Base-by-base conservation (phyloP, 2,329 filamentous ascomycete species). In the Penicillium sp. region DNA sequence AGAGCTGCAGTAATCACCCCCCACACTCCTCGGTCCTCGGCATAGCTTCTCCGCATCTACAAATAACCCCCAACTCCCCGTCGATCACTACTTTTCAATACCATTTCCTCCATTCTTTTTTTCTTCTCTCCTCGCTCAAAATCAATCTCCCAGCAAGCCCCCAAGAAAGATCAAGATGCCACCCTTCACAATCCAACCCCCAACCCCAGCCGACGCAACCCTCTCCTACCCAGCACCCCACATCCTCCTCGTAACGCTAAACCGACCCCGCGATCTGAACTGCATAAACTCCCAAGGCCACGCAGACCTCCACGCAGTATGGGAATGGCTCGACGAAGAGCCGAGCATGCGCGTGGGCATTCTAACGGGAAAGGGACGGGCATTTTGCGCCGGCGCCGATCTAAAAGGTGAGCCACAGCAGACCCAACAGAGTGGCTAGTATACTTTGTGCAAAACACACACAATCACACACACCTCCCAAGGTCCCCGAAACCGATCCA, bases 241-340 rank as follows among this genome's bases (percentile, higher is more conserved):
- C 60, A 67, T 80, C 69, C 68, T 80, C 56, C 71, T 82, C 53
- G 73, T 82, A 55, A 76, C 78, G 44, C 72, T 79, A 56, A 75
- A 75, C 58, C 72, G 77, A 12, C 71, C 73, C 10, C 65, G 69
- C 42, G 66, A 71, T 15, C 71, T 78, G 53, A 79, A 79, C 65
- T 75, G 74, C 61, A 77, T 79, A 62, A 74, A 72, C 54, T 62
- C 64, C n/a, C 60, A 66, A 3, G 75, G 74, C 42, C 69, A 79
- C 61, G 66, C 66, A 51, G 75, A 79, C 39, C 67, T 78, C 6
- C 70, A 77, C 48, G 65, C 62, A 1, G 62, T 79, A 8, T 79
- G 75, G 67, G 64, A 72, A 49, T 79, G 77, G 77, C 69, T 77
- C 58, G 77, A 79, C 55, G 63, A 66, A 3, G 75, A 79, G 54